Evolutionary conservation across 257 asterid species (phyloP).

Genomic region (Forsythia viridissima): DNA sequence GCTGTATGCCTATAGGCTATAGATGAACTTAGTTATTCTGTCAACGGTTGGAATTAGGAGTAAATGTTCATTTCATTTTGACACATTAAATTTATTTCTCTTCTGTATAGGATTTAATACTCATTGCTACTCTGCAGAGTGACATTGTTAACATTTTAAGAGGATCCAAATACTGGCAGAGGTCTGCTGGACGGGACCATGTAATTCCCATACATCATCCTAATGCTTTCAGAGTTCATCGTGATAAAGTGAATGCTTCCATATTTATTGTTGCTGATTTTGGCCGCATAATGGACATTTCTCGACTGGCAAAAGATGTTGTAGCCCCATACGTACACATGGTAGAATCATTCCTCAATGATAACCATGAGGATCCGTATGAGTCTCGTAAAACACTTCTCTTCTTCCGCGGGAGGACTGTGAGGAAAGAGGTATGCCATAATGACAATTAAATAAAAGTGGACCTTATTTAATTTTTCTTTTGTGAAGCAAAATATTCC

Average conservation of each 20-base stretch:
- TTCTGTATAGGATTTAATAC: constrained; percentile 22
- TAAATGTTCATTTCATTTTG: background rate
- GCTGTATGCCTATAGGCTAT: background rate
- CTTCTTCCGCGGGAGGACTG: constrained; percentile 89
- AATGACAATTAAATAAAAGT: background rate
- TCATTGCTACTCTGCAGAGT: constrained; percentile 43
- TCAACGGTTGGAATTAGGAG: background rate
- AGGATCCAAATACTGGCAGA: constrained; percentile 67
- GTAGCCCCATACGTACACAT: constrained; percentile 95
- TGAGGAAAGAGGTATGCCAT: constrained; percentile 77
- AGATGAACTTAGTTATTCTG: background rate
- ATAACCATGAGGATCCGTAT: constrained; percentile 55
- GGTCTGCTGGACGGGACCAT: constrained; percentile 87
- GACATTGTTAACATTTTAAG: constrained; percentile 67
- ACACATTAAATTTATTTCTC: background rate
- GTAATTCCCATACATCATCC: constrained; percentile 95
- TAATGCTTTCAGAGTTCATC: constrained; percentile 82
- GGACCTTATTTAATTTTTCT: background rate
- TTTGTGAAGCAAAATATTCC: constrained; percentile 3
- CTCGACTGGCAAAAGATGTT: constrained; percentile 77
- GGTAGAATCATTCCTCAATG: constrained; percentile 60
- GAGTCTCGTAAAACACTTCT: constrained; percentile 73
- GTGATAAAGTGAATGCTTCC: constrained; percentile 62
- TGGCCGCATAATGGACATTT: constrained; percentile 64
- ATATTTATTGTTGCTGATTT: constrained; percentile 90